These are phyloP conservation scores for Wakefieldia striispora DNA, from an alignment of 768 basidiomycete genomes.

Conservation along the genomic window DNA sequence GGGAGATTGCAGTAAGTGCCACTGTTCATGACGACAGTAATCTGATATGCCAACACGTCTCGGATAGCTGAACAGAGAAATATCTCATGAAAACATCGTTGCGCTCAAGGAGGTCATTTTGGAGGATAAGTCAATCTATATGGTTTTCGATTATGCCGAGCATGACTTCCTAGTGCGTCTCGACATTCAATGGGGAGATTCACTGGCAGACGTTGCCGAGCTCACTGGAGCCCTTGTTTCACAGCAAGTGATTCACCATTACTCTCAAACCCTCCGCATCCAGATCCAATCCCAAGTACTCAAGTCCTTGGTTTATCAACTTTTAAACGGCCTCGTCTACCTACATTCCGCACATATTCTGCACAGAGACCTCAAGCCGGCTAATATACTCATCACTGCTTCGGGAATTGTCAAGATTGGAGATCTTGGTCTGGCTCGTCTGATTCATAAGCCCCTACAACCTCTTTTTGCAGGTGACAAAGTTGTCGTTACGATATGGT, in stretches of 20 bases:
- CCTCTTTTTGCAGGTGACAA: slow-evolving; percentile 93
- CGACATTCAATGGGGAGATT: neutral
- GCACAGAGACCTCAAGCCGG: slow-evolving; percentile 97
- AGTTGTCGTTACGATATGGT: slow-evolving; percentile 99
- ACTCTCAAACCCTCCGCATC: slow-evolving; percentile 83
- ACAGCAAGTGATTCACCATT: slow-evolving; percentile 98
- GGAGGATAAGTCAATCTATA: slow-evolving; percentile 98
- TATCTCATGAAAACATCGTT: slow-evolving; percentile 87
- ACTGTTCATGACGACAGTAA: slow-evolving; percentile 16
- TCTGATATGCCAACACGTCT: neutral
- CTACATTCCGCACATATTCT: slow-evolving; percentile 94
- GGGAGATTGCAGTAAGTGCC: slow-evolving; percentile 85
- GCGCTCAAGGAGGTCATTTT: slow-evolving; percentile 92
- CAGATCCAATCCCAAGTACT: slow-evolving; percentile 76
- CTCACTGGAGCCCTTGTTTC: neutral
- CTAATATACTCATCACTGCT: slow-evolving; percentile 95
- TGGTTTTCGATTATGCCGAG: slow-evolving; percentile 99
- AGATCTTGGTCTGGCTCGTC: slow-evolving; percentile 92
- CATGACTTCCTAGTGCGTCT: slow-evolving; percentile 92
- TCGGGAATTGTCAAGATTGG: slow-evolving; percentile 93
- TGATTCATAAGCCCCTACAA: slow-evolving; percentile 89
- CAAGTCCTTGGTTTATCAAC: slow-evolving; percentile 92
- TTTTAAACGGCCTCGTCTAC: slow-evolving; percentile 91
- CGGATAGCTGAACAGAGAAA: slow-evolving; percentile 79
- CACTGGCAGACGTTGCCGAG: neutral